These are phyloP conservation scores for Ballota nigra DNA, from an alignment of 257 asterid genomes.

Conservation along the genomic window DNA sequence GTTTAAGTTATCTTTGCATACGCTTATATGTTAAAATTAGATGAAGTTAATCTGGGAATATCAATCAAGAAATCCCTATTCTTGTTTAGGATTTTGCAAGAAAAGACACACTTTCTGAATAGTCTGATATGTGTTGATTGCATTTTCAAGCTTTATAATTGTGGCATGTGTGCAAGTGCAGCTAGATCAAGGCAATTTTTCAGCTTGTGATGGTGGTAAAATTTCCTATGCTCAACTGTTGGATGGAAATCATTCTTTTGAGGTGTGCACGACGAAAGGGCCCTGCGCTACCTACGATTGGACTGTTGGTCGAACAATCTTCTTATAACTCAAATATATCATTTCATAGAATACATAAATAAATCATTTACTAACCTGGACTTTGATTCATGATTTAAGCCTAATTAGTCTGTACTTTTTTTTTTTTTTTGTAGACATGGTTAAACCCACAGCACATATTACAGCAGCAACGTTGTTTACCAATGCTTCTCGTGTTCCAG, in stretches of 20 bases:
- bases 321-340: constrained; percentile 16
- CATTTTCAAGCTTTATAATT: constrained; percentile 3
- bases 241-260: constrained; percentile 78
- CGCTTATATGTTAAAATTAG: constrained; percentile 7
- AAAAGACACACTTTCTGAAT: background rate
- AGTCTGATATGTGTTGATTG: background rate
- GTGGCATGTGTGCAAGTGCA: constrained; percentile 33
- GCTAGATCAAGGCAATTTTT: constrained; percentile 57
- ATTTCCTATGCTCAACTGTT: constrained; percentile 43
- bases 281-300: constrained; percentile 68
- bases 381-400: background rate
- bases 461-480: constrained; percentile 56
- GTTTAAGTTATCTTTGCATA: constrained; percentile 12
- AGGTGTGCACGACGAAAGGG: constrained; percentile 59
- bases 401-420: constrained; percentile 6
- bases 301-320: constrained; percentile 61
- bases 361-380: background rate
- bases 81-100: background rate
- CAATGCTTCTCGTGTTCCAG: constrained; percentile 60
- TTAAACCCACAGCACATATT: constrained; percentile 70
- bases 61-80: background rate
- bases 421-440: constrained; percentile 59
- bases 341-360: background rate
- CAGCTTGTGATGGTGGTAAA: constrained; percentile 55
- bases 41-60: background rate